Evolutionary conservation across 176 grass and related monocot species (phyloP).

Genomic region (Hyparrhenia diplandra): DNA sequence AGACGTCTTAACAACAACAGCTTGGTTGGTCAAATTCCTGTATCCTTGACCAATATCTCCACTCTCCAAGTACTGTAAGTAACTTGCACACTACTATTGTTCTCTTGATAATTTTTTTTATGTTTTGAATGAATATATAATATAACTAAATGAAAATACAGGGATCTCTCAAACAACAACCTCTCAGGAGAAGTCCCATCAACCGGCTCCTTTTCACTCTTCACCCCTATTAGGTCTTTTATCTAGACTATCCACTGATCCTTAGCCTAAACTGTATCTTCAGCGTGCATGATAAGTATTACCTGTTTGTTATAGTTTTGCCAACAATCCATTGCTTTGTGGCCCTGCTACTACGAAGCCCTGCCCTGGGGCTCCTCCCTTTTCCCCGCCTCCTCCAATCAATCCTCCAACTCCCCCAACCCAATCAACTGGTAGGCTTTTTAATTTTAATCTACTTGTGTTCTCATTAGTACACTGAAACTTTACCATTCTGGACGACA

Average conservation of each 20-base stretch:
- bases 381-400: constrained; percentile 51
- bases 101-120: constrained; percentile 24
- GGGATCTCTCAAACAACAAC: constrained; percentile 75
- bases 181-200: constrained; percentile 64
- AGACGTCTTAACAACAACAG: constrained; percentile 89
- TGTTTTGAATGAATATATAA: constrained; percentile 26
- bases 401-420: constrained; percentile 43
- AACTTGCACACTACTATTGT: not conserved
- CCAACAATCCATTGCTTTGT: constrained; percentile 57
- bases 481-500: not conserved
- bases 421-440: constrained; percentile 37
- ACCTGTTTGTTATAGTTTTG: constrained; percentile 55
- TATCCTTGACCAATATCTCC: constrained; percentile 53
- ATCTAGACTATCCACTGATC: constrained; percentile 2
- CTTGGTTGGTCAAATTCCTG: constrained; percentile 47
- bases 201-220: constrained; percentile 66
- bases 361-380: constrained; percentile 50
- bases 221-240: constrained; percentile 78
- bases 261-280: constrained; percentile 8
- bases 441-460: constrained; percentile 14
- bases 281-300: constrained; percentile 9
- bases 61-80: constrained; percentile 86
- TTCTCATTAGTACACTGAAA: constrained; percentile 2
- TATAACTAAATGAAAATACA: constrained; percentile 27
- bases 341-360: constrained; percentile 51